These are phyloP conservation scores for Cicer chorassanicum DNA, from an alignment of 306 rosid genomes.

Conservation along the genomic window DNA sequence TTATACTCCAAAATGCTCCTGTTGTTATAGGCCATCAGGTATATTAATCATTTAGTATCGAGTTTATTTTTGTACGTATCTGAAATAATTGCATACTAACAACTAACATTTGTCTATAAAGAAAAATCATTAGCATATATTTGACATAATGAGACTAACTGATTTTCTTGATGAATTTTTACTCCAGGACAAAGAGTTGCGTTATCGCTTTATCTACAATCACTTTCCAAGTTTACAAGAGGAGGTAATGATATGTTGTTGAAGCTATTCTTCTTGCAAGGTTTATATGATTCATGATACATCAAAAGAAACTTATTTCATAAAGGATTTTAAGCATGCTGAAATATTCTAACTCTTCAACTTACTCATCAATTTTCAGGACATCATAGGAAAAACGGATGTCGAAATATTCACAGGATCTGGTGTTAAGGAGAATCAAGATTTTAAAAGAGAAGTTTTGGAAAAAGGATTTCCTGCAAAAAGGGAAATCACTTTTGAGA, in stretches of 20 bases:
- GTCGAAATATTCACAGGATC: conserved; percentile 89
- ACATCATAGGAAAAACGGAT: conserved; percentile 91
- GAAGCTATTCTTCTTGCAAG: conserved; percentile 45
- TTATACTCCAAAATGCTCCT: conserved; percentile 97
- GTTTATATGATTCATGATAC: conserved; percentile 40
- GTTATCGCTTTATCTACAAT: conserved; percentile 95
- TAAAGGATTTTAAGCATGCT: too few relatives aligned
- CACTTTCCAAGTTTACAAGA: conserved; percentile 93
- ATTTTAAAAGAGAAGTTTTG: conserved; percentile 88
- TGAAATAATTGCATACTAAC: neutral
- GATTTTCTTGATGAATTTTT: neutral
- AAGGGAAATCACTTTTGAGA: conserved; percentile 91
- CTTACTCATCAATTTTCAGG: conserved; percentile 46
- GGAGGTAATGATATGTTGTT: conserved; percentile 69
- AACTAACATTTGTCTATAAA: too few relatives aligned
- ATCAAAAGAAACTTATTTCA: neutral
- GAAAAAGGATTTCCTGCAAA: conserved; percentile 88
- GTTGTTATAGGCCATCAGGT: conserved; percentile 99
- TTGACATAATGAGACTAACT: too few relatives aligned
- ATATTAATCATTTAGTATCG: conserved; percentile 36
- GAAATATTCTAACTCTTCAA: neutral
- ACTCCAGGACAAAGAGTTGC: conserved; percentile 85
- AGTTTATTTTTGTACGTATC: neutral
- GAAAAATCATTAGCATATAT: too few relatives aligned
- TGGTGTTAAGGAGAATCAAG: conserved; percentile 89